Base-by-base conservation (phyloP, 106 monocot species). In the Agapanthus africanus region DNA sequence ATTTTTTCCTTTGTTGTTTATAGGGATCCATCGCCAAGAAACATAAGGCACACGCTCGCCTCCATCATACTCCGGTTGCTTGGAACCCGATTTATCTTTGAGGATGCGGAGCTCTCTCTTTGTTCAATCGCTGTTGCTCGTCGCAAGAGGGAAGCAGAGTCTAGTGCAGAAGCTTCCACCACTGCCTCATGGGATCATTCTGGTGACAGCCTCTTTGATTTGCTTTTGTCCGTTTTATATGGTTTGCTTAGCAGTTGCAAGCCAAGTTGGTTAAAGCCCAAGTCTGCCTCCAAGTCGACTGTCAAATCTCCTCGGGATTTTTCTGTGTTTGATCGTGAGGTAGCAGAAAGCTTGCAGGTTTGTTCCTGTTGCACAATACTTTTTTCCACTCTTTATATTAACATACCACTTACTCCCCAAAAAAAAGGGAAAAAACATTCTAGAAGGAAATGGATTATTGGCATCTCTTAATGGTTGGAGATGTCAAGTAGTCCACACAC, bases 241-340 rank as follows among this genome's bases (percentile, higher is more conserved):
- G 91, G 84, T 39, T 67, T 95, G 75, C 70, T 95, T 28, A 76
- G 88, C 68, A 91, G 75, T 57, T 91, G 66, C 63, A 95, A 77
- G 54, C 95, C 95, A 67, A 84, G 86, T 78, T 95, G 95, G 95
- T 60, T 91, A 69, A 95, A 87, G 76, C 69, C 76, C 16, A 91
- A 79, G 67, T 57, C 84, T 40, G 42, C 70, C 66, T 82, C 86
- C 38, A 95, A 84, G 76, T 82, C 83, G 3, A 75, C 72, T 13
- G 63, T 65, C 47, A 95, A 87, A 69, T 74, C 91, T 72, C 78
- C 81, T 22, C 64, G 88, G 73, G 95, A 95, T 77, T 89, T 87
- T 70, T 79, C 83, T 61, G 78, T 71, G 4, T 74, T 86, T 84
- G 97, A 97, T 81, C 86, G 82, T 36, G 92, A 97, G 40, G 63